Conservation (phyloP, 2,329 filamentous ascomycete species). For the Talaromyces sp. region DNA sequence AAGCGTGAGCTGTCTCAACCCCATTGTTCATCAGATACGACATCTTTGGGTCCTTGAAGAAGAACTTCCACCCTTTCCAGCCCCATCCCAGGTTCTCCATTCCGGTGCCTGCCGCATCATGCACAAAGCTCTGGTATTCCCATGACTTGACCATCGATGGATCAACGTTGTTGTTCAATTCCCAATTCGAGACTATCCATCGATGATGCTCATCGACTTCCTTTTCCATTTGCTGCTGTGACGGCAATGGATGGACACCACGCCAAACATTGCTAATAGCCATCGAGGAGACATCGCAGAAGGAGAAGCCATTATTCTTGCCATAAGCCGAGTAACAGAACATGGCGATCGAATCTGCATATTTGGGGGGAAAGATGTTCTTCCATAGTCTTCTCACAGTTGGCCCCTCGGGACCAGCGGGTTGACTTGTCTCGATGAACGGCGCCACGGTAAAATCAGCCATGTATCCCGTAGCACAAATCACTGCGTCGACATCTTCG, state of each 20-base stretch:
- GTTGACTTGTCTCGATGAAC: constrained; percentile 1
- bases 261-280: constrained; percentile 47
- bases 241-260: constrained; percentile 38
- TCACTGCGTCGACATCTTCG: background rate
- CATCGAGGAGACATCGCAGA: constrained; percentile 47
- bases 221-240: constrained; percentile 35
- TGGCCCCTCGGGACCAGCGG: constrained; percentile 20
- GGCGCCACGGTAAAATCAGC: background rate
- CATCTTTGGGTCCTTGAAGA: constrained; percentile 38
- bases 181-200: constrained; percentile 24
- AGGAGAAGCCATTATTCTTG: constrained; percentile 36
- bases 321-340: constrained; percentile 35
- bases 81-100: constrained; percentile 45
- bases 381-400: constrained; percentile 36
- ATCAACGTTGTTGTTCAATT: background rate
- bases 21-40: constrained; percentile 40
- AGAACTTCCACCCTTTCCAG: constrained; percentile 41
- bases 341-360: constrained; percentile 46
- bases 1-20: constrained; percentile 42
- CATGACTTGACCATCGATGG: constrained; percentile 27
- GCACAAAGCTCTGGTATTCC: constrained; percentile 41
- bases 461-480: background rate
- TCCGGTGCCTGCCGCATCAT: constrained; percentile 43
- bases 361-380: constrained; percentile 45
- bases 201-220: constrained; percentile 33